Conservation (phyloP, 352 stramenopile genomes). For the Globisporangium viniferum region DNA sequence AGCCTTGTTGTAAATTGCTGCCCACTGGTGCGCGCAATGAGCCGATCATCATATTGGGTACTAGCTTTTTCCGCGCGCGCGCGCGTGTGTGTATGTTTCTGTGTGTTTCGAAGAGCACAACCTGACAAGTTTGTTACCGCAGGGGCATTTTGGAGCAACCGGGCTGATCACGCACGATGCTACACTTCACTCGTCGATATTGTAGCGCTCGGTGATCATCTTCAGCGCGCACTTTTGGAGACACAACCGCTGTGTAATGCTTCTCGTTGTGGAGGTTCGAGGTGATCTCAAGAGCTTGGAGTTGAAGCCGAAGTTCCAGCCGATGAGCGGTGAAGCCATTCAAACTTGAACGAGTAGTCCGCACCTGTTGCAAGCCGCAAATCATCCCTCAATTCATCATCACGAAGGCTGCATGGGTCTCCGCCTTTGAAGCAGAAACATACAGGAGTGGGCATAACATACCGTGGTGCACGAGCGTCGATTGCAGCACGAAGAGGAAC, state of each 20-base stretch:
- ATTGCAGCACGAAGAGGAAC: conserved; percentile 40
- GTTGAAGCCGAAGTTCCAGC: not conserved
- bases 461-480: conserved; percentile 29
- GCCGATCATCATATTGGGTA: no score
- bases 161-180: no score
- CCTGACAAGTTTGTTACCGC: no score
- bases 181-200: not conserved
- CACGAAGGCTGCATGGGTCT: no score
- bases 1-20: not conserved
- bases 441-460: not conserved
- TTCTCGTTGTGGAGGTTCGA: not conserved
- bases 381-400: no score
- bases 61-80: no score
- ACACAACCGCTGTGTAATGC: not conserved
- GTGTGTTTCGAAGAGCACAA: no score
- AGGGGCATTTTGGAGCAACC: no score
- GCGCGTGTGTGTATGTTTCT: no score
- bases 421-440: no score
- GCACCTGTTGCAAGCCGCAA: not conserved
- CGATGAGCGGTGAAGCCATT: not conserved
- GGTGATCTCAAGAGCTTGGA: not conserved
- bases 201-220: not conserved
- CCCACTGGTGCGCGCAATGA: no score
- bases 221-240: not conserved
- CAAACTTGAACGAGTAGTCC: conserved; percentile 2